These are phyloP conservation scores for Catunica adiposa DNA, from an alignment of 2,329 filamentous ascomycete species.

Conservation along the genomic window DNA sequence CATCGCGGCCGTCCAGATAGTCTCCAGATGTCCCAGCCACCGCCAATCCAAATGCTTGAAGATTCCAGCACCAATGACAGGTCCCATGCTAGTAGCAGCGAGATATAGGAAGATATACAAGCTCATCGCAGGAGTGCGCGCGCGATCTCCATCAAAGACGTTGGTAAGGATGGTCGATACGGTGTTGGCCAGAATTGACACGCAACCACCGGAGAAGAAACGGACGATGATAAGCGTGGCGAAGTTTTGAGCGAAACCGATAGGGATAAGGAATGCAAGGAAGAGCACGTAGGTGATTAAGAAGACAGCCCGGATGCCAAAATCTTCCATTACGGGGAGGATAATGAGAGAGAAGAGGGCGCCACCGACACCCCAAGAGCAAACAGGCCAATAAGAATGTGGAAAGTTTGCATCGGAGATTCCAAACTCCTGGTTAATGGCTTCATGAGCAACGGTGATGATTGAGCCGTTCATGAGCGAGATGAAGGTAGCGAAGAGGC, in stretches of 20 bases:
- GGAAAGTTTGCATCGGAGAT: constrained; percentile 14
- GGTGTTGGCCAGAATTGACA: constrained; percentile 18
- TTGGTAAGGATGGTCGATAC: constrained; percentile 18
- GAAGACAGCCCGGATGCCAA: constrained; percentile 19
- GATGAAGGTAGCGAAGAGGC: constrained; percentile 21
- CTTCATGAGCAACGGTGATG: constrained; percentile 14
- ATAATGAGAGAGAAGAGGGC: constrained; percentile 25
- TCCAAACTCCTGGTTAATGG: constrained; percentile 16
- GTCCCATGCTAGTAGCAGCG: constrained; percentile 18
- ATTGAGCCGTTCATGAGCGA: constrained; percentile 13
- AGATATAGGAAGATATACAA: constrained; percentile 17
- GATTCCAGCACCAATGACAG: constrained; percentile 20
- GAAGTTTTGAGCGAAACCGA: constrained; percentile 11
- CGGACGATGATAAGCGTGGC: constrained; percentile 15
- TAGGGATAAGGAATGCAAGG: constrained; percentile 13
- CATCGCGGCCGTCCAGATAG: constrained; percentile 28
- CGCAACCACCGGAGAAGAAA: constrained; percentile 20
- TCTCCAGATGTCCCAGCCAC: constrained; percentile 22
- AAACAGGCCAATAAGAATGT: constrained; percentile 13
- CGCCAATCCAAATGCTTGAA: constrained; percentile 20
- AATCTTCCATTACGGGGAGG: constrained; percentile 26
- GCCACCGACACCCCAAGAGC: constrained; percentile 22
- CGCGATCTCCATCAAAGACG: constrained; percentile 18
- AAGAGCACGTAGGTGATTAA: constrained; percentile 18
- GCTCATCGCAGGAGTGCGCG: constrained; percentile 18